These are phyloP conservation scores for Aspergillus texensis DNA, from an alignment of 2,329 filamentous ascomycete species.

Conservation along the genomic window DNA sequence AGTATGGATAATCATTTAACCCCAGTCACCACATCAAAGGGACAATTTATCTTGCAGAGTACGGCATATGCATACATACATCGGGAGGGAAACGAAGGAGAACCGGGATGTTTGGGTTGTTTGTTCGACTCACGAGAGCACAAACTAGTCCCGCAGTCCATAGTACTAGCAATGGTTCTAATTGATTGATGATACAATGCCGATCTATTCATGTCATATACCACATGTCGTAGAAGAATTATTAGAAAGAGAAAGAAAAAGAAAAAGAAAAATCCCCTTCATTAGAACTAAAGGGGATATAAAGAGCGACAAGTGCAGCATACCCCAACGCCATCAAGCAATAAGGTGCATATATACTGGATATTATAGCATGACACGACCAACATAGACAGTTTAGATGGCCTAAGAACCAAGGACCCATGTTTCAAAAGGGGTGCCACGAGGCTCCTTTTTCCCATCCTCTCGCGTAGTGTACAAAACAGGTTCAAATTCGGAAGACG, in stretches of 20 bases:
- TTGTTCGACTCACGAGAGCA: background rate
- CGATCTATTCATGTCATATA: background rate
- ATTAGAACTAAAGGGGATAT: background rate
- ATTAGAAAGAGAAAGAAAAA: background rate
- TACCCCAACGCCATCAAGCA: background rate
- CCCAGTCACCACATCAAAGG: background rate
- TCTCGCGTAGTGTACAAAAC: constrained; percentile 33
- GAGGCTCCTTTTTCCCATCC: constrained; percentile 32
- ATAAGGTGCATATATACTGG: background rate
- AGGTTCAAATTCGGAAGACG: constrained; percentile 46
- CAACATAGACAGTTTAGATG: background rate
- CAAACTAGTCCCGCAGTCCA: background rate
- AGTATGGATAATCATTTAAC: background rate
- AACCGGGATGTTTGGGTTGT: background rate
- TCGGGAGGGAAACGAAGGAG: background rate
- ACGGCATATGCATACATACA: background rate
- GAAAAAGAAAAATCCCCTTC: background rate
- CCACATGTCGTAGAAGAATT: background rate
- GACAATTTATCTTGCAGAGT: background rate
- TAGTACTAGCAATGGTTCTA: background rate
- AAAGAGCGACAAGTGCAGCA: background rate
- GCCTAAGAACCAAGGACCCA: constrained; percentile 36
- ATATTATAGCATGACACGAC: background rate
- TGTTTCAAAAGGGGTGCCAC: constrained; percentile 46
- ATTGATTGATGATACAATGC: background rate